A percentile compares a stretch with the other conserved stretches of the same genome.
Conservation (phyloP, 1,284 basidiomycete species). For the Pholiota adiposa region DNA sequence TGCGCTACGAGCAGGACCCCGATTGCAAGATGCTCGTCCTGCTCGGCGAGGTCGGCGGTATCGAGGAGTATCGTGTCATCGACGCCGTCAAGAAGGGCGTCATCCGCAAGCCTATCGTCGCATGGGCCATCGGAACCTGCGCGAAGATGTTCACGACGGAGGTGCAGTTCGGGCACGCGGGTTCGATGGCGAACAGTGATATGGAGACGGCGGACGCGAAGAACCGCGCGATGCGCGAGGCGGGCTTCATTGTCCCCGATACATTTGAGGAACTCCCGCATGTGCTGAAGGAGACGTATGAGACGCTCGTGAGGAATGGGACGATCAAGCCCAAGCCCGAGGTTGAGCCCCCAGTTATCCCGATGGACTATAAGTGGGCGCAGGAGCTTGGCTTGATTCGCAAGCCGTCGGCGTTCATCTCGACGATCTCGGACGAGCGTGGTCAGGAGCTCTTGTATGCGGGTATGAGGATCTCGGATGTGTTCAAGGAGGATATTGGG, state of each 20-base stretch:
- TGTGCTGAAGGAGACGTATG: conserved; percentile 86
- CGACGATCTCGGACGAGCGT: conserved; percentile 99
- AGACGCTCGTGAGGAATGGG: conserved; percentile 78
- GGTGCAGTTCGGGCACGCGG: conserved; percentile 99
- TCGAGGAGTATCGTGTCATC: conserved; percentile 99
- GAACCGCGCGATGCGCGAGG: conserved; percentile 94
- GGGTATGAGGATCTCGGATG: conserved; percentile 98
- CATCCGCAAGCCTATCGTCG: conserved; percentile 98
- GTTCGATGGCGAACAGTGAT: conserved; percentile 97
- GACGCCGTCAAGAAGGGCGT: conserved; percentile 93
- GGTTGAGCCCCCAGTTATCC: conserved; percentile 92
- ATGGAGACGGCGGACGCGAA: conserved; percentile 97
- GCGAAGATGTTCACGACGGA: conserved; percentile 99
- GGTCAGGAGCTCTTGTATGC: conserved; percentile 98
- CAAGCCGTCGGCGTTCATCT: conserved; percentile 99
- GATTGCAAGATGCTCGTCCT: conserved; percentile 99
- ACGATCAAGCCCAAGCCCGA: conserved; percentile 77
- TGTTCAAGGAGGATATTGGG: conserved; percentile 98
- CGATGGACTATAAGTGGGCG: conserved; percentile 99
- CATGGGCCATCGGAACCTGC: conserved; percentile 99
- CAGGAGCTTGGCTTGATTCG: conserved; percentile 97
- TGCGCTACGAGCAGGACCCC: conserved; percentile 97
- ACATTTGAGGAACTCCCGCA: conserved; percentile 96
- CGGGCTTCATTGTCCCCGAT: conserved; percentile 96
- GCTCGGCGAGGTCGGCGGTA: conserved; percentile 97